Conservation (phyloP, 164 flowering plant species). For the Vitis cinerea region DNA sequence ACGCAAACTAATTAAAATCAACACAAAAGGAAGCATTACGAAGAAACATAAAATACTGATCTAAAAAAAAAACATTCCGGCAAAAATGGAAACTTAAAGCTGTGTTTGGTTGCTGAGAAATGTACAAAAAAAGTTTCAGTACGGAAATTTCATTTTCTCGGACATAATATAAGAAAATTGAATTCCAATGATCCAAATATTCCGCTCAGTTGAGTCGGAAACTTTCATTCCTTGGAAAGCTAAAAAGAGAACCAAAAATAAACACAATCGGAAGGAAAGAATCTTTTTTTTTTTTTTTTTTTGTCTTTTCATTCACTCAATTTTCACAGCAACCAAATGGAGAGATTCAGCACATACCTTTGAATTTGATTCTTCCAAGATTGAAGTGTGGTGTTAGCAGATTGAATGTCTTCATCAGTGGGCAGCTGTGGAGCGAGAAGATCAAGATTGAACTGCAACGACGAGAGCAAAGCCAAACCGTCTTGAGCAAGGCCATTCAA, state of each 20-base stretch:
- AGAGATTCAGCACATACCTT: slow-evolving; percentile 27
- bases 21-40: slow-evolving; percentile 4
- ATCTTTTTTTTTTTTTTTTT: neutral
- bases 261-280: neutral
- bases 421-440: slow-evolving; percentile 82
- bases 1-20: slow-evolving; percentile 41
- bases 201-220: neutral
- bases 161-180: too few relatives aligned
- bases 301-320: neutral
- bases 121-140: neutral
- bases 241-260: neutral
- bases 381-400: slow-evolving; percentile 54
- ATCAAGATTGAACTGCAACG: slow-evolving; percentile 75
- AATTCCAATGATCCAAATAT: neutral
- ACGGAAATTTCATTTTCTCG: too few relatives aligned
- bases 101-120: neutral
- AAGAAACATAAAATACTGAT: neutral
- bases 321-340: slow-evolving; percentile 1
- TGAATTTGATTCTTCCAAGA: slow-evolving; percentile 66
- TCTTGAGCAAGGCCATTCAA: slow-evolving; percentile 87
- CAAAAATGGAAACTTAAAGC: neutral
- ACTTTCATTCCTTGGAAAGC: neutral
- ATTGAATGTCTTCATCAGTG: slow-evolving; percentile 45
- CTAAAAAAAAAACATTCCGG: neutral
- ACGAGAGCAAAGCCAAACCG: slow-evolving; percentile 55